A percentile compares a stretch with the other conserved stretches of the same genome.
phyloP scores from a whole-genome alignment of 352 stramenopile genomes.

The Pythium pyrilobum region DNA sequence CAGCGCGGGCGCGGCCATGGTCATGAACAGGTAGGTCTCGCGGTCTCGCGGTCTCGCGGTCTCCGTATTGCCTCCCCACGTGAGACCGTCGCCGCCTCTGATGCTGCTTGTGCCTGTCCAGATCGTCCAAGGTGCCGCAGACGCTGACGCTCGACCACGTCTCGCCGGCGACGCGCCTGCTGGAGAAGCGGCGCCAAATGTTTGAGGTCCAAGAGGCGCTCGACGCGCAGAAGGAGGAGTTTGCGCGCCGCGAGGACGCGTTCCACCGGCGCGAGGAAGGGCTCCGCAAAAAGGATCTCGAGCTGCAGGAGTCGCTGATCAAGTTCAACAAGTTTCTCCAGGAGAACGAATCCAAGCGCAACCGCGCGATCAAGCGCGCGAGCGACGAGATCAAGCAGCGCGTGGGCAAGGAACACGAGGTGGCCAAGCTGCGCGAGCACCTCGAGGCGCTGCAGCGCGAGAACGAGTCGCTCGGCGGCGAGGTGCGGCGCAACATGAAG shows the following conservation, averaged over 20 bases:
- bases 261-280: slow-evolving; percentile 92
- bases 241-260: slow-evolving; percentile 84
- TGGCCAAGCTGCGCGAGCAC: slow-evolving; percentile 66
- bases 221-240: slow-evolving; percentile 93
- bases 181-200: slow-evolving; percentile 95
- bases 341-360: slow-evolving; percentile 93
- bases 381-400: slow-evolving; percentile 91
- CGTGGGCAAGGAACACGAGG: slow-evolving; percentile 85
- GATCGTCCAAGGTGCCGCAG: slow-evolving; percentile 64
- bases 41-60: no score
- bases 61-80: no score
- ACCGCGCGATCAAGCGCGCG: slow-evolving; percentile 88
- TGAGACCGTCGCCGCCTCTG: no score
- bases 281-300: slow-evolving; percentile 91
- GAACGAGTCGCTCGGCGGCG: slow-evolving; percentile 53
- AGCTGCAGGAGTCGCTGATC: slow-evolving; percentile 94
- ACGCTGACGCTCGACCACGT: slow-evolving; percentile 91
- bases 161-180: slow-evolving; percentile 86
- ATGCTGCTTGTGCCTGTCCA: background rate
- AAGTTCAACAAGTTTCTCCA: slow-evolving; percentile 96
- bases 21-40: slow-evolving; percentile 59
- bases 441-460: slow-evolving; percentile 58
- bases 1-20: slow-evolving; percentile 59
- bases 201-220: slow-evolving; percentile 94
- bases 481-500: slow-evolving; percentile 80